Evolutionary conservation across 2,329 filamentous ascomycete genomes (phyloP).

Genomic region (Cladosporium sp.): DNA sequence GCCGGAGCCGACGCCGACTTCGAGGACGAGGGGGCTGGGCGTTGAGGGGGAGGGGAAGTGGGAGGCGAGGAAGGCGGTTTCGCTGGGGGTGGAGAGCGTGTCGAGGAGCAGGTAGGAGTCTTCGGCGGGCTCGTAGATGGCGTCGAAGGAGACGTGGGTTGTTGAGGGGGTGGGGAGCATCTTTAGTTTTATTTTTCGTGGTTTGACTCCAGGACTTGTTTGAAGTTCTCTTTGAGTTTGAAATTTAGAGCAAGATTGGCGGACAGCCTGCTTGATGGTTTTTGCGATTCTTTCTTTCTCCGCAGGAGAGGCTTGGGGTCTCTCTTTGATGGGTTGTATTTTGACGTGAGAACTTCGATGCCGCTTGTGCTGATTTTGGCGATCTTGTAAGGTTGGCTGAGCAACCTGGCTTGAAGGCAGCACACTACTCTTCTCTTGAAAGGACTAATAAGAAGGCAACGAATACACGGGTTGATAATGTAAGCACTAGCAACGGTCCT

Average conservation of each 20-base stretch:
- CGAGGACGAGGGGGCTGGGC: slow-evolving; percentile 57
- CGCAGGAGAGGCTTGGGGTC: too few relatives aligned
- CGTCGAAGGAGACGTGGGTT: slow-evolving; percentile 79
- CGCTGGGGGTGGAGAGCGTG: slow-evolving; percentile 67
- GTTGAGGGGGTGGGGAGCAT: slow-evolving; percentile 96
- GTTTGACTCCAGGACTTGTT: neutral
- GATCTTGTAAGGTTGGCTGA: too few relatives aligned
- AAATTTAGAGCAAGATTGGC: neutral
- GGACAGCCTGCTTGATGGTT: neutral
- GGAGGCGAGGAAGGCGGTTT: slow-evolving; percentile 60
- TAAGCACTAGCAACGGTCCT: too few relatives aligned
- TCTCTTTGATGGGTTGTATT: neutral
- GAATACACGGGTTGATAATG: too few relatives aligned
- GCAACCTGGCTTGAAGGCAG: too few relatives aligned
- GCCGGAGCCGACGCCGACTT: slow-evolving; percentile 86
- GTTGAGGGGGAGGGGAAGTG: slow-evolving; percentile 46
- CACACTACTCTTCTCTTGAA: too few relatives aligned
- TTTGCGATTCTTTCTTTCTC: neutral
- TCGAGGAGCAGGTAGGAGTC: slow-evolving; percentile 93
- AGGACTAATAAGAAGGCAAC: too few relatives aligned
- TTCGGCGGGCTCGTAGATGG: slow-evolving; percentile 91
- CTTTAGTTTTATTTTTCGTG: slow-evolving; percentile 4
- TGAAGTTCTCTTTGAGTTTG: neutral
- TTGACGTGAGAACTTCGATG: too few relatives aligned
- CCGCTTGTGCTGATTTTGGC: too few relatives aligned